phyloP scores from a whole-genome alignment of 148 eudicot genomes.

The Polygonum aviculare region DNA sequence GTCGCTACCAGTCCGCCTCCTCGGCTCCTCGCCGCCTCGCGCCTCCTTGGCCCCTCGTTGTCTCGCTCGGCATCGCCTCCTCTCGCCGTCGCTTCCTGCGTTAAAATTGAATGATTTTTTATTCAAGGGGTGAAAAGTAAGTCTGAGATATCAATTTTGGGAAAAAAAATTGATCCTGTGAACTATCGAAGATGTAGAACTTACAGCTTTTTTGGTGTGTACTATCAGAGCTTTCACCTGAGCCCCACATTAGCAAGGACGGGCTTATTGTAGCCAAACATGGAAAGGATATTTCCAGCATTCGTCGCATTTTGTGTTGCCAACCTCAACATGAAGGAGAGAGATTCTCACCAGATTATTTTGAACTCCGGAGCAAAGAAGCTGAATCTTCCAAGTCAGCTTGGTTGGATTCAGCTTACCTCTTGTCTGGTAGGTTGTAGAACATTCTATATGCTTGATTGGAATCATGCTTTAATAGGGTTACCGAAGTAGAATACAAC shows the following conservation, averaged over 20 bases:
- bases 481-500: neutral
- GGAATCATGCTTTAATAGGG: neutral
- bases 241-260: neutral
- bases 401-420: neutral
- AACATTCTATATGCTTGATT: too few relatives aligned
- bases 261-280: neutral
- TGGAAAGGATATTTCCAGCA: constrained; percentile 2
- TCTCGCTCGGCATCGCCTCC: too few relatives aligned
- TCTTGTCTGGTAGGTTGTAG: neutral
- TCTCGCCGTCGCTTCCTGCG: too few relatives aligned
- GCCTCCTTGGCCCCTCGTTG: too few relatives aligned
- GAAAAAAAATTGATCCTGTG: neutral
- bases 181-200: neutral
- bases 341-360: constrained; percentile 1
- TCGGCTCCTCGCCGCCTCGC: too few relatives aligned
- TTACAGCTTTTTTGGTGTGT: neutral
- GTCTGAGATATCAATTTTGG: neutral
- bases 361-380: constrained; percentile 7
- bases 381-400: constrained; percentile 5
- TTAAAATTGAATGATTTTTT: too few relatives aligned
- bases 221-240: neutral
- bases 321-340: constrained; percentile 2
- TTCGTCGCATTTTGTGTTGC: constrained; percentile 2
- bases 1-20: too few relatives aligned
- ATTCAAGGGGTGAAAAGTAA: too few relatives aligned